These are phyloP conservation scores for Fusarium mangiferae DNA, from an alignment of 2,329 filamentous ascomycete genomes.

Conservation along the genomic window DNA sequence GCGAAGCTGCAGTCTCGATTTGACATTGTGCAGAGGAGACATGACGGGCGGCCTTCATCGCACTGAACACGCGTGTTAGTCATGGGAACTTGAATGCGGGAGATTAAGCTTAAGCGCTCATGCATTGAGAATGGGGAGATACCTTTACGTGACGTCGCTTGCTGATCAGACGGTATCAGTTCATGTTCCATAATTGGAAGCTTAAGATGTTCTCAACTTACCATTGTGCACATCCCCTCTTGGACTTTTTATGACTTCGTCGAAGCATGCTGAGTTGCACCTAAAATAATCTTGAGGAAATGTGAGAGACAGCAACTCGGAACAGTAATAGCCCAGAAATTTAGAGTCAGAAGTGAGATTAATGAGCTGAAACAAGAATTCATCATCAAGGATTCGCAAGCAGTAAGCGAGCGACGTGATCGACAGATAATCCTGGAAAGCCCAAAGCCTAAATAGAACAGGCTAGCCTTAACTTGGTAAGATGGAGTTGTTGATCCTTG, in stretches of 20 bases:
- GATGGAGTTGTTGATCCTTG: rapidly evolving
- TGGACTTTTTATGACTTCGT: constrained; percentile 33
- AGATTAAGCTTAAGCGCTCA: rapidly evolving
- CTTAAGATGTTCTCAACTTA: not conserved
- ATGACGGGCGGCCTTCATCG: constrained; percentile 30
- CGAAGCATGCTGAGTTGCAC: constrained; percentile 17
- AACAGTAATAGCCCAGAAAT: not conserved
- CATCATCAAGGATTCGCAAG: not conserved
- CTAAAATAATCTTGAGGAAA: no score
- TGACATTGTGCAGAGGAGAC: constrained; percentile 21
- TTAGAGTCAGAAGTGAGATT: not conserved
- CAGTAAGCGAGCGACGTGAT: not conserved
- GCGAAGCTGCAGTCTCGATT: constrained; percentile 22
- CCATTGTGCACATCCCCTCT: constrained; percentile 31
- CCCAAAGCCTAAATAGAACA: rapidly evolving
- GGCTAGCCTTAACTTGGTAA: rapidly evolving
- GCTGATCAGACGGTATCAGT: not conserved
- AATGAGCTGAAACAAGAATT: not conserved
- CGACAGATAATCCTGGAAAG: rapidly evolving
- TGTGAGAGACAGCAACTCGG: no score
- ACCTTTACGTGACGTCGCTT: constrained; percentile 36
- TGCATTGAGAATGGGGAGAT: rapidly evolving
- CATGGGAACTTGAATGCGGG: rapidly evolving
- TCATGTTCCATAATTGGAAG: rapidly evolving
- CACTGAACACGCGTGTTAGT: constrained; percentile 32